Evolutionary conservation across 2,329 filamentous ascomycete genomes (phyloP).

Genomic region (Helminthosporium solani): DNA sequence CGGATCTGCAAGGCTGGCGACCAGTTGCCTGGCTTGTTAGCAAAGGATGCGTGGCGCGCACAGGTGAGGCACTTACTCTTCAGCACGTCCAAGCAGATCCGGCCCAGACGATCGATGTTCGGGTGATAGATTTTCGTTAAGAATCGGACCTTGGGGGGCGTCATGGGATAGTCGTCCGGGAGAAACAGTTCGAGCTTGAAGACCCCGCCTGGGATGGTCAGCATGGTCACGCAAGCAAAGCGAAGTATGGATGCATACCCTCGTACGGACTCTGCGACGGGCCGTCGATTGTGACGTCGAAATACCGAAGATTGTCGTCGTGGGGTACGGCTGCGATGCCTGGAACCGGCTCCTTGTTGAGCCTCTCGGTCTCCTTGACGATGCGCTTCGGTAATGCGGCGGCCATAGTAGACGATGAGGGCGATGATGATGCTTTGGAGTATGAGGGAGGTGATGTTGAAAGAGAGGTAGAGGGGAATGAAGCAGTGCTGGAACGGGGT

Average conservation of each 20-base stretch:
- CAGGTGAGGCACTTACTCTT: constrained; percentile 68
- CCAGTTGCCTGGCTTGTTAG: constrained; percentile 78
- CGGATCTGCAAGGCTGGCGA: constrained; percentile 96
- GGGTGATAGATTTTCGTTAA: constrained; percentile 99
- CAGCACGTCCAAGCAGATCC: constrained; percentile 94
- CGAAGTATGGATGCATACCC: constrained; percentile 58
- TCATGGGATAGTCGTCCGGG: constrained; percentile 99
- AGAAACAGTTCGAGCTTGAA: constrained; percentile 98
- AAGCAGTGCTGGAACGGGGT: no score
- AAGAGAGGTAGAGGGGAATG: no score
- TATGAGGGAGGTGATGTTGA: no score
- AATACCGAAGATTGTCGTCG: constrained; percentile 96
- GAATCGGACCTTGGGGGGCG: constrained; percentile 96
- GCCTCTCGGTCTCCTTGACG: constrained; percentile 95
- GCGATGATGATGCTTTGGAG: no score
- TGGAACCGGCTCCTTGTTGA: constrained; percentile 96
- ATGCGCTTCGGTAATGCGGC: constrained; percentile 93
- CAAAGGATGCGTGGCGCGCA: constrained; percentile 6
- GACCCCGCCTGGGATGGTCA: constrained; percentile 62
- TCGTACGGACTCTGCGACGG: constrained; percentile 92
- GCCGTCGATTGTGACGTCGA: constrained; percentile 95
- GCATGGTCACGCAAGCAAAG: neutral
- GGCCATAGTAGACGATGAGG: constrained; percentile 44
- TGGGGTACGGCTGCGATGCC: constrained; percentile 95
- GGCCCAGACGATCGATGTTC: constrained; percentile 95